Percentiles rank a stretch among this genome's conserved stretches.
Evolutionary conservation across 495 filamentous ascomycete species (phyloP).

Genomic region (Filosporella fistucella): DNA sequence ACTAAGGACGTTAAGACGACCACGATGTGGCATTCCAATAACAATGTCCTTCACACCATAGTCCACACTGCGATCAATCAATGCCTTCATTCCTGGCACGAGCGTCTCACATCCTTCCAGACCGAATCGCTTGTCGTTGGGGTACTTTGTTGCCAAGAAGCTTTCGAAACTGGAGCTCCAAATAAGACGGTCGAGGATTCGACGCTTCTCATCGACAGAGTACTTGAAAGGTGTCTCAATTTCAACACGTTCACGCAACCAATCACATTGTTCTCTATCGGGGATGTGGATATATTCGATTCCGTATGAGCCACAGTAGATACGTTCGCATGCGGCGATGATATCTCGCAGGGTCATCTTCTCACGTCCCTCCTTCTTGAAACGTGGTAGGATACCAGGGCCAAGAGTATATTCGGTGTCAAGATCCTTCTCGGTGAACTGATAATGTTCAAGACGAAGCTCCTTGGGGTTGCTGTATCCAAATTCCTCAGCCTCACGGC

Average conservation of each 20-base stretch:
- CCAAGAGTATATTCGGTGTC: constrained; percentile 89
- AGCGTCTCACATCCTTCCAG: constrained; percentile 94
- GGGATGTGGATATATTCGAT: constrained; percentile 99
- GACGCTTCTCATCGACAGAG: constrained; percentile 92
- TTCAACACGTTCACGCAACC: constrained; percentile 92
- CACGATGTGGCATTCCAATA: constrained; percentile 99
- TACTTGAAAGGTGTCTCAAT: constrained; percentile 93
- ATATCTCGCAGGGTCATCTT: constrained; percentile 98
- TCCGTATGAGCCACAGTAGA: constrained; percentile 96
- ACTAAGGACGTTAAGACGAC: constrained; percentile 94
- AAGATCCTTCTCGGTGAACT: constrained; percentile 91
- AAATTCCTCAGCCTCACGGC: constrained; percentile 78
- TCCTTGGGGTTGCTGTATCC: constrained; percentile 88
- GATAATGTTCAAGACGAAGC: constrained; percentile 86
- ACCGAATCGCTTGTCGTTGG: constrained; percentile 99
- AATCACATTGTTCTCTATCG: constrained; percentile 95
- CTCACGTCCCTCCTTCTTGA: constrained; percentile 77
- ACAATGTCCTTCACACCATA: constrained; percentile 98
- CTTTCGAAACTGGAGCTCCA: constrained; percentile 96
- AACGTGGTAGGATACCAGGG: constrained; percentile 92
- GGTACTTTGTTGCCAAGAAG: constrained; percentile 94
- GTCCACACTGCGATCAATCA: constrained; percentile 97
- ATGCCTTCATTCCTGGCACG: constrained; percentile 97
- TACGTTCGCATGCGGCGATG: constrained; percentile 83
- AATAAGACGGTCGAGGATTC: constrained; percentile 94